Conservation (phyloP, 176 grass and related monocot genomes). For the Musa beccarii region DNA sequence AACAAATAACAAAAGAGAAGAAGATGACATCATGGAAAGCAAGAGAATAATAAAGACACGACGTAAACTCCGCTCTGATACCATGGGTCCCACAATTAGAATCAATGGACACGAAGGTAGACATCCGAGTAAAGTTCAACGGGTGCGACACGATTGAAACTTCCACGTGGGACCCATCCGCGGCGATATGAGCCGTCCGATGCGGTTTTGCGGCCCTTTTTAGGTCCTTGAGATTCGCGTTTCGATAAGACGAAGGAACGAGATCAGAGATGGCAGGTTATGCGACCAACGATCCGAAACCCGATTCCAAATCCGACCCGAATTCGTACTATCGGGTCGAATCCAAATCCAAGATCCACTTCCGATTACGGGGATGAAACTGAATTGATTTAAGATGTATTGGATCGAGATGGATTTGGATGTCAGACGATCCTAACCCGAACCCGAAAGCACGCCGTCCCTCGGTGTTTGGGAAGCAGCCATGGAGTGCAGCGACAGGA, state of each 20-base stretch:
- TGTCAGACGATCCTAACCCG: too few species aligned
- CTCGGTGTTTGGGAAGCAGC: too few species aligned
- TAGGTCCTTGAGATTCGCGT: neutral
- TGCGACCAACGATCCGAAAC: neutral
- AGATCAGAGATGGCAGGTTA: neutral
- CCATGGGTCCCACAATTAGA: neutral
- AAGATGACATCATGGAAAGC: neutral
- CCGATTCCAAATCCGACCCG: too few species aligned
- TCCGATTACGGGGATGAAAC: too few species aligned
- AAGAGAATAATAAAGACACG: neutral
- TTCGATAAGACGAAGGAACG: too few species aligned
- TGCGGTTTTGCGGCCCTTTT: neutral
- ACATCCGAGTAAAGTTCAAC: neutral
- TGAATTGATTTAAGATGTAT: too few species aligned
- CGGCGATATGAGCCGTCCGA: neutral
- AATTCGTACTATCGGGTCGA: too few species aligned
- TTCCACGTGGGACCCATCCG: neutral
- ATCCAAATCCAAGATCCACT: too few species aligned
- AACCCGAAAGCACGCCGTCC: too few species aligned
- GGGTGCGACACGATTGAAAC: neutral
- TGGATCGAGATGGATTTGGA: too few species aligned
- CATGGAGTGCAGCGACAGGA: too few species aligned
- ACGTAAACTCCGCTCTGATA: neutral
- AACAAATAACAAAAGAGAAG: neutral
- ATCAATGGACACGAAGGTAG: neutral